These are phyloP conservation scores for Aristolochia fimbriata DNA, from an alignment of 164 flowering plant genomes.

Conservation along the genomic window DNA sequence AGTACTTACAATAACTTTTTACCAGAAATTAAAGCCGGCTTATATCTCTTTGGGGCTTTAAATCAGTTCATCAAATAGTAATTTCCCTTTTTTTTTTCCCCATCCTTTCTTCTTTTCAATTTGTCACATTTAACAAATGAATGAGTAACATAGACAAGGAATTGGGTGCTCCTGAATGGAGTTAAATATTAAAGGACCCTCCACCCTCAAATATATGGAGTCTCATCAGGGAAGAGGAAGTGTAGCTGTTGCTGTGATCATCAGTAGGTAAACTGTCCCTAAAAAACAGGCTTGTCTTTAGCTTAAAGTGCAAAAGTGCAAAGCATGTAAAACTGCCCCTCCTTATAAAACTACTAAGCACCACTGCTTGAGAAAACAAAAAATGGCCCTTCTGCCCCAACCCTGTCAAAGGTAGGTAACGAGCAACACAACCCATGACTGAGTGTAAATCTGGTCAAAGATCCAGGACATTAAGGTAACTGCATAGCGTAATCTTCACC, in stretches of 20 bases:
- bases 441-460: background rate
- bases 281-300: conserved; percentile 15
- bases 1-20: too few species aligned
- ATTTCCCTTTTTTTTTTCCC: too few species aligned
- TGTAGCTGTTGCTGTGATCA: background rate
- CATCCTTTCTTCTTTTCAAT: too few species aligned
- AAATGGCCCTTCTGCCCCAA: background rate
- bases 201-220: too few species aligned
- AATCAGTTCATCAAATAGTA: too few species aligned
- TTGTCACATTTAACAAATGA: too few species aligned
- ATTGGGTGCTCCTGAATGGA: too few species aligned
- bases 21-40: too few species aligned
- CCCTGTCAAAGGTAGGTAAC: background rate
- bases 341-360: background rate
- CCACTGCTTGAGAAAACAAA: background rate
- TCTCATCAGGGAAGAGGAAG: background rate
- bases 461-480: background rate
- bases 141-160: too few species aligned
- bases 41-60: too few species aligned
- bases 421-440: background rate
- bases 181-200: too few species aligned
- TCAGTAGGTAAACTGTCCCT: conserved; percentile 28
- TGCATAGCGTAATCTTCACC: conserved; percentile 37
- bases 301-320: conserved; percentile 29
- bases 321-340: conserved; percentile 7